Percentiles rank a stretch among this genome's conserved stretches.
Conservation (phyloP, 192 early-diverging fungal genomes). For the Entomortierella lignicola region DNA sequence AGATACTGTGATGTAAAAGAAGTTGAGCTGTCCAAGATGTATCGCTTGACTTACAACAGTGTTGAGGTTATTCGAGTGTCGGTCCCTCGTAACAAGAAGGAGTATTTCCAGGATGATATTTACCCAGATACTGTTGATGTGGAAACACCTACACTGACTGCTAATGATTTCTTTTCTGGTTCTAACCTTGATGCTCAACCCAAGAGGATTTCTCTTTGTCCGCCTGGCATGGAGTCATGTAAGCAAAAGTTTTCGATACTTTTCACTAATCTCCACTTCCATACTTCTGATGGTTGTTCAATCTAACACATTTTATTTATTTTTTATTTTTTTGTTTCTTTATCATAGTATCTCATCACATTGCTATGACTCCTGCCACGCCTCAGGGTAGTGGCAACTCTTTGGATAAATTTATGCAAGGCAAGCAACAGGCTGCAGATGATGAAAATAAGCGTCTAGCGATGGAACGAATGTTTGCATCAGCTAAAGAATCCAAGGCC, state of each 20-base stretch:
- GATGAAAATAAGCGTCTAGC: conserved; percentile 39
- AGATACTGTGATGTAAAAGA: conserved; percentile 66
- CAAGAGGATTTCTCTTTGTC: conserved; percentile 23
- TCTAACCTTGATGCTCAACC: not conserved
- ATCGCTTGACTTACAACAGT: conserved; percentile 71
- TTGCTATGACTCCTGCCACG: conserved; percentile 16
- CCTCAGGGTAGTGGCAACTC: conserved; percentile 28
- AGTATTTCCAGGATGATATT: conserved; percentile 93
- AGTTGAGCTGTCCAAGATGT: conserved; percentile 79
- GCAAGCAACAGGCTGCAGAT: conserved; percentile 44
- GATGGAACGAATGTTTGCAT: conserved; percentile 52
- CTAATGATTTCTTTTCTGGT: conserved; percentile 69
- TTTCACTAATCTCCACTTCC: too few species aligned
- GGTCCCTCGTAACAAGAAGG: conserved; percentile 84
- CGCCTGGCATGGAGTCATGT: conserved; percentile 41
- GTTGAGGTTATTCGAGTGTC: conserved; percentile 80
- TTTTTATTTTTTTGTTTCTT: not conserved
- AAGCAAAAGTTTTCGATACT: conserved; percentile 4
- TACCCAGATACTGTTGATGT: conserved; percentile 75
- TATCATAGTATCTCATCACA: conserved; percentile 28
- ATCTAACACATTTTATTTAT: not conserved
- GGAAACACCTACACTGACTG: conserved; percentile 59
- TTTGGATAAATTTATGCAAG: conserved; percentile 44
- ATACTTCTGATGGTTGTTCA: too few species aligned
- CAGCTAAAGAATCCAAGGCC: conserved; percentile 47